Evolutionary conservation across 805 yeast species (phyloP), one percentile per base, ranked within the genome.

Genomic region (Wickerhamomyces mucosus): DNA sequence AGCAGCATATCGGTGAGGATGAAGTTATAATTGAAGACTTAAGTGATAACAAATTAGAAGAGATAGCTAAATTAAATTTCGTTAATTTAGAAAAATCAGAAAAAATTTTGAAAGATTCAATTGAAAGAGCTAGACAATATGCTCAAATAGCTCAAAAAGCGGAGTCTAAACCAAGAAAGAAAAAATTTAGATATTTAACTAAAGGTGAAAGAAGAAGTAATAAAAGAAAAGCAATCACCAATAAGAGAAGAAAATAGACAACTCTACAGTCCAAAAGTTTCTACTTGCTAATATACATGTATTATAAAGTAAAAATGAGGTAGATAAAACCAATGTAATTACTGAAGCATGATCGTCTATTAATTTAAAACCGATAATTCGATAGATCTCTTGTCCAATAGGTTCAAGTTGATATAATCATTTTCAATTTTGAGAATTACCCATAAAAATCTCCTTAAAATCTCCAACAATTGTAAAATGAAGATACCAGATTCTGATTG

Each of bases 361-460:
- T n/a, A n/a, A n/a, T n/a, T n/a, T n/a, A n/a, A n/a, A n/a, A n/a
- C n/a, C n/a, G n/a, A n/a, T n/a, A n/a, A n/a, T n/a, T n/a, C n/a
- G n/a, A n/a, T n/a, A n/a, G n/a, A n/a, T n/a, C n/a, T 23, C 15
- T 16, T 23, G 6, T 23, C 26, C 15, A 23, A 13, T 13, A 16
- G 26, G 15, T 23, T 15, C 23, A 40, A 14, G 9, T 26, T 28
- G 26, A 41, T 34, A 27, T 38, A 37, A 50, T 89, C 96, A 19
- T 80, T 72, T 43, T 92, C 97, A 13, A 88, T 58, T 48, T 92
- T 78, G 50, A 89, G 61, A 38, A 83, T 69, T 26, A 86, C 72
- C 99, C 99, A 92, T 31, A 85, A 56, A 75, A 88, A 83, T 50
- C 98, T 69, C 57, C 98, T 67, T 7, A 78, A 42, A 6, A 92